Evolutionary conservation across 2,329 filamentous ascomycete genomes (phyloP).

Genomic region (Ophioceras dolichostomum): DNA sequence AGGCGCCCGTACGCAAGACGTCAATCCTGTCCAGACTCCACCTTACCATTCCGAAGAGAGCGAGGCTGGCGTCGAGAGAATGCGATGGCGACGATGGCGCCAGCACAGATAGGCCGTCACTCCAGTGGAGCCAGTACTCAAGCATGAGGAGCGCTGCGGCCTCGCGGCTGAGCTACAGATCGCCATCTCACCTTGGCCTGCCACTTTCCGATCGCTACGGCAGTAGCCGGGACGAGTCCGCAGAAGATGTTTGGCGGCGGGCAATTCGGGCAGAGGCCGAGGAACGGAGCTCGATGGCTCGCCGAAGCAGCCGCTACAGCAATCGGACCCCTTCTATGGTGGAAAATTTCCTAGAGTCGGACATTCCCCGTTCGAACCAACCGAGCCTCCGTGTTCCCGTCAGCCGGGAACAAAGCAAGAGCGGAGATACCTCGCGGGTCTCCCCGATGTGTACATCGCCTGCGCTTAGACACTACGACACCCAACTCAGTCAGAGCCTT

Average conservation of each 20-base stretch:
- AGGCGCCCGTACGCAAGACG: slow-evolving; percentile 7
- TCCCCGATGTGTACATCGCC: slow-evolving; percentile 1
- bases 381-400: too few relatives aligned
- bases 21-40: slow-evolving; percentile 24
- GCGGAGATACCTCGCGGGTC: too few relatives aligned
- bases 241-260: slow-evolving; percentile 7
- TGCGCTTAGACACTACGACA: slow-evolving; percentile 1
- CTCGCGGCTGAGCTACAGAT: neutral
- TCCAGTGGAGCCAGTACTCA: neutral
- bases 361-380: neutral
- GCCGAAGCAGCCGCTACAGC: neutral
- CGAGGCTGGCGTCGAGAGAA: slow-evolving; percentile 12
- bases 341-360: too few relatives aligned
- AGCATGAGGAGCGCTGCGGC: neutral
- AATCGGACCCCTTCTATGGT: too few relatives aligned
- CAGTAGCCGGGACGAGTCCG: slow-evolving; percentile 2
- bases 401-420: too few relatives aligned
- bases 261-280: slow-evolving; percentile 8
- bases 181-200: too few relatives aligned
- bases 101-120: neutral
- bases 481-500: slow-evolving; percentile 1
- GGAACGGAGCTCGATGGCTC: slow-evolving; percentile 1
- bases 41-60: slow-evolving; percentile 18
- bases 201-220: too few relatives aligned
- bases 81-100: slow-evolving; percentile 5